phyloP scores from a whole-genome alignment of 306 rosid species.

The Begonia fuchsioides region DNA sequence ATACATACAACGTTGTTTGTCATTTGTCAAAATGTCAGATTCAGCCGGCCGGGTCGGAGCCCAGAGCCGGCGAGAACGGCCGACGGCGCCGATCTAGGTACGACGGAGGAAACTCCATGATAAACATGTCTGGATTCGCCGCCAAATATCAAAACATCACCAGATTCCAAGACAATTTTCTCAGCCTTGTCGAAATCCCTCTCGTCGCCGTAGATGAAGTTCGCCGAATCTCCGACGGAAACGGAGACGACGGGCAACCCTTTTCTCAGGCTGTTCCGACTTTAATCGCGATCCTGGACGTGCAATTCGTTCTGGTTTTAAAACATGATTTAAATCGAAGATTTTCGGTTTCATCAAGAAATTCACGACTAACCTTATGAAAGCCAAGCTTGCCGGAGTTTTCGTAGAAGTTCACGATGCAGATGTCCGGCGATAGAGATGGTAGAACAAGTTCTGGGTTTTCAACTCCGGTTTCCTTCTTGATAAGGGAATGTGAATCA shows the following conservation, averaged over 20 bases:
- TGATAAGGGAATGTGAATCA: slow-evolving; percentile 28
- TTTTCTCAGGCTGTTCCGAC: slow-evolving; percentile 24
- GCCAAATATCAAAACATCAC: slow-evolving; percentile 64
- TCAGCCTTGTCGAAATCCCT: slow-evolving; percentile 33
- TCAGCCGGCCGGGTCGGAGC: slow-evolving; percentile 47
- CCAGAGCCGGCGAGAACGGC: slow-evolving; percentile 18
- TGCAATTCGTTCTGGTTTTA: background rate
- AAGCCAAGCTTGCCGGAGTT: slow-evolving; percentile 47
- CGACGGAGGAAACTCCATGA: slow-evolving; percentile 52
- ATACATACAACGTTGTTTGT: too few species aligned
- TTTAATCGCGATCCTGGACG: slow-evolving; percentile 57
- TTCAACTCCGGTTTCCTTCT: slow-evolving; percentile 3
- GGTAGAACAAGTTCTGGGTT: slow-evolving; percentile 34
- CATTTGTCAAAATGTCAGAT: slow-evolving; percentile 42
- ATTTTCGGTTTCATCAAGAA: too few species aligned
- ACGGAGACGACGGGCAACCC: slow-evolving; percentile 62
- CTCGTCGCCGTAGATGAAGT: slow-evolving; percentile 45
- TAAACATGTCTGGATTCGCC: slow-evolving; percentile 42
- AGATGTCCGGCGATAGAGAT: slow-evolving; percentile 45
- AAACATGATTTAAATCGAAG: too few species aligned
- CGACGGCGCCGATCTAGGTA: slow-evolving; percentile 41
- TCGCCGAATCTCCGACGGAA: slow-evolving; percentile 64
- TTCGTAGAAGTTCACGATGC: slow-evolving; percentile 54
- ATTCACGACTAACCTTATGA: slow-evolving; percentile 35
- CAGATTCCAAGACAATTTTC: slow-evolving; percentile 38